phyloP scores from a whole-genome alignment of 495 filamentous ascomycete species.

The Penicillium waksmanii region DNA sequence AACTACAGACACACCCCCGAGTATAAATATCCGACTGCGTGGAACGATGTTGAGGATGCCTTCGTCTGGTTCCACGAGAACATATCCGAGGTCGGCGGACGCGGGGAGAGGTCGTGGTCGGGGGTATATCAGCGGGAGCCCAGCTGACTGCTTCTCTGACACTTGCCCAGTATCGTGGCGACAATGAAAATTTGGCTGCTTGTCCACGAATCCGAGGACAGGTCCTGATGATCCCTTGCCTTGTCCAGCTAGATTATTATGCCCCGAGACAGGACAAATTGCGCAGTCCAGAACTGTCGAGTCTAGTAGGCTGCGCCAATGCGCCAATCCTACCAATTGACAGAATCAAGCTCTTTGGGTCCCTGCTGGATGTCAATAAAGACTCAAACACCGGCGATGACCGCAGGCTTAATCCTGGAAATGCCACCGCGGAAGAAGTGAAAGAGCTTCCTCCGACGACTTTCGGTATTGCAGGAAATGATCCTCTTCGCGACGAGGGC shows the following conservation, averaged over 20 bases:
- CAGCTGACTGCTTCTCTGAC: conserved; percentile 47
- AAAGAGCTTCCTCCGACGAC: conserved; percentile 44
- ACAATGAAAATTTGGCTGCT: conserved; percentile 24
- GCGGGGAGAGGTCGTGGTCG: conserved; percentile 44
- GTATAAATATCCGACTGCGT: conserved; percentile 43
- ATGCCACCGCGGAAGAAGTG: conserved; percentile 43
- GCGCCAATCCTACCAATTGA: conserved; percentile 42
- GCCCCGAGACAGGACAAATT: conserved; percentile 37
- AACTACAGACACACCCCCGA: conserved; percentile 55
- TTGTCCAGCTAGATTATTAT: conserved; percentile 40
- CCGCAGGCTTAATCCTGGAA: conserved; percentile 42
- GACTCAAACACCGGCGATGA: conserved; percentile 27
- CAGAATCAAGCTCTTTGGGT: conserved; percentile 37
- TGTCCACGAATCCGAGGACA: conserved; percentile 42
- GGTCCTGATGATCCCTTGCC: conserved; percentile 47
- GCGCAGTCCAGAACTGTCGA: conserved; percentile 36
- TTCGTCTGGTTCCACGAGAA: conserved; percentile 50
- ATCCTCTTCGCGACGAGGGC: conserved; percentile 52
- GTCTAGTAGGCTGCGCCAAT: conserved; percentile 41
- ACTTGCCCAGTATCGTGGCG: conserved; percentile 32
- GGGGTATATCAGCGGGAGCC: conserved; percentile 53
- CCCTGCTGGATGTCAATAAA: conserved; percentile 28
- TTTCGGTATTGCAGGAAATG: conserved; percentile 50
- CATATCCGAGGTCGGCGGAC: conserved; percentile 35
- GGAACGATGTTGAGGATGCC: conserved; percentile 51